These are phyloP conservation scores for Petunia hybrid DNA, from an alignment of 305 asterid species.

Conservation along the genomic window DNA sequence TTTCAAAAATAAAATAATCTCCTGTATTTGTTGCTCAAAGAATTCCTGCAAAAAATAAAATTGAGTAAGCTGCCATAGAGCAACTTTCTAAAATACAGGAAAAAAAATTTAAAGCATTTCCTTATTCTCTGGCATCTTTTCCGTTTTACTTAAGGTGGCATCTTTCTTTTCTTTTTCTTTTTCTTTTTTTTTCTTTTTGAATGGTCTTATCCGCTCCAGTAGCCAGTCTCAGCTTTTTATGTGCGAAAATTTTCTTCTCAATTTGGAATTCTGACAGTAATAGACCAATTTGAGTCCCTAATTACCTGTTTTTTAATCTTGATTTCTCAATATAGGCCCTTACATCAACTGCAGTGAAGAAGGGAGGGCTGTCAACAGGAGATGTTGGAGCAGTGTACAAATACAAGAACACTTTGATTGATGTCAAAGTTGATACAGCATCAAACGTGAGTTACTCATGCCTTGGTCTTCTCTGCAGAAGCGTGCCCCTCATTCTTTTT, in stretches of 20 bases:
- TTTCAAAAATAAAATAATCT: background rate
- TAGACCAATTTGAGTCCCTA: conserved; percentile 11
- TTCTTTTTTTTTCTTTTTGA: background rate
- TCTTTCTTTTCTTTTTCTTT: background rate
- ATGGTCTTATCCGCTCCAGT: conserved; percentile 17
- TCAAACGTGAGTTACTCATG: conserved; percentile 63
- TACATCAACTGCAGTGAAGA: conserved; percentile 82
- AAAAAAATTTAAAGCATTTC: background rate
- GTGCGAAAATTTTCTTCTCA: conserved; percentile 5
- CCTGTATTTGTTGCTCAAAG: background rate
- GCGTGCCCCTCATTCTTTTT: background rate
- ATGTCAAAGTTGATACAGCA: conserved; percentile 93
- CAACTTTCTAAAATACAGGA: background rate
- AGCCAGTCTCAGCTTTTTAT: conserved; percentile 10
- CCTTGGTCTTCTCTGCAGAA: conserved; percentile 23
- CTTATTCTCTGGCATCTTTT: background rate
- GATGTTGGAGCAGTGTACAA: conserved; percentile 78
- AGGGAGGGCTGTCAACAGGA: conserved; percentile 92
- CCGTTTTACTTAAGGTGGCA: background rate
- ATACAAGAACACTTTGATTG: conserved; percentile 65
- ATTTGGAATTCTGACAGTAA: conserved; percentile 8
- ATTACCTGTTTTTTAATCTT: conserved; percentile 18
- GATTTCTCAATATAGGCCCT: conserved; percentile 63
- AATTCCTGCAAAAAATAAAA: background rate
- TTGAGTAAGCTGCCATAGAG: conserved; percentile 3